A percentile compares a stretch with the other conserved stretches of the same genome.
Conservation (phyloP, 2,329 filamentous ascomycete genomes). For the Hypoxylon sp. region DNA sequence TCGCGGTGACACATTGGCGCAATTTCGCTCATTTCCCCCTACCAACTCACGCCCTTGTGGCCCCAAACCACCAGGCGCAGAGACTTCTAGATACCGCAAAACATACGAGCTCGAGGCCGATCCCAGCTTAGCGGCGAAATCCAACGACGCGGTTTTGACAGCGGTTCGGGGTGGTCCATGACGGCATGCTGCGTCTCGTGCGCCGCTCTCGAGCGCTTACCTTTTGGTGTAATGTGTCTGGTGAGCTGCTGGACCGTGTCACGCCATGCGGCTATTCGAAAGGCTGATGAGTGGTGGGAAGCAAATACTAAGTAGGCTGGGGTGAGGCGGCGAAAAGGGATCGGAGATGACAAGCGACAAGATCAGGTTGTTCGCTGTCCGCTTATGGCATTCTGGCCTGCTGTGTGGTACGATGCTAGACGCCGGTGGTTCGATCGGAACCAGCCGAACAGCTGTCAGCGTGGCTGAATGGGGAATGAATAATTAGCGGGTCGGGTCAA, state of each 20-base stretch:
- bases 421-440: conserved; percentile 46
- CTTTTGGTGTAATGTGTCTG: conserved; percentile 19
- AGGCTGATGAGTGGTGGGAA: conserved; percentile 12
- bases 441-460: conserved; percentile 23
- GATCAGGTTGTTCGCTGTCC: conserved; percentile 10
- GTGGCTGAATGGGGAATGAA: conserved; percentile 1
- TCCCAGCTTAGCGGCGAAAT: conserved; percentile 39
- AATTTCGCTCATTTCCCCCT: conserved; percentile 16
- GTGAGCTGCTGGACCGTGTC: conserved; percentile 33
- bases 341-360: conserved; percentile 42
- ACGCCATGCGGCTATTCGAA: conserved; percentile 37
- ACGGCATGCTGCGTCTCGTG: conserved; percentile 23
- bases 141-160: conserved; percentile 29
- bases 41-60: conserved; percentile 11
- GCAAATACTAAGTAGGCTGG: background rate
- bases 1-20: conserved; percentile 8
- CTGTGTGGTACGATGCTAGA: conserved; percentile 45
- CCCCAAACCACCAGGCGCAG: conserved; percentile 6
- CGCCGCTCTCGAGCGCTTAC: conserved; percentile 20
- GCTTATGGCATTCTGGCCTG: conserved; percentile 44
- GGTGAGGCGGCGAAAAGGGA: conserved; percentile 40
- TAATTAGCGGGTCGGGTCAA: conserved; percentile 24
- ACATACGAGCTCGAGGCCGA: conserved; percentile 35
- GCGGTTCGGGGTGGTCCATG: conserved; percentile 33
- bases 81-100: conserved; percentile 24